These are phyloP conservation scores for Ustilago lituana DNA, from an alignment of 1,284 basidiomycete species.

Conservation along the genomic window DNA sequence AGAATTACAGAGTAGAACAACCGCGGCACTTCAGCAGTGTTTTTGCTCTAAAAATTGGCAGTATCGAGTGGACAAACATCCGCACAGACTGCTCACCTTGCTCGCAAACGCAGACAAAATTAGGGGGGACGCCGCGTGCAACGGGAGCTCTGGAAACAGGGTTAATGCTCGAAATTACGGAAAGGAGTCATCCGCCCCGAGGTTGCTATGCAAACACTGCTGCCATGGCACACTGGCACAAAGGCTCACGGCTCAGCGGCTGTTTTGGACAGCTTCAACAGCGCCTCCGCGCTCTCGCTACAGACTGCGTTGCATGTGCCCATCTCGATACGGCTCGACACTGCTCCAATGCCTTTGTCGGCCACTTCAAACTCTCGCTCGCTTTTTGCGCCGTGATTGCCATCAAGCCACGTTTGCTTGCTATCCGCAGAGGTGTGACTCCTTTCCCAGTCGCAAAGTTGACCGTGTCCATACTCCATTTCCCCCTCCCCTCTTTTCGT, in stretches of 20 bases:
- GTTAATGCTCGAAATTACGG: slow-evolving; percentile 11
- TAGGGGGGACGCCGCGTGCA: slow-evolving; percentile 3
- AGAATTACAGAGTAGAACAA: not conserved
- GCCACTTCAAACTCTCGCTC: not conserved
- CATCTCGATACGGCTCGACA: not conserved
- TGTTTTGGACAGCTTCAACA: slow-evolving; percentile 14
- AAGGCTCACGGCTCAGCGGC: too few relatives aligned
- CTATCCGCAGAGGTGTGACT: too few relatives aligned
- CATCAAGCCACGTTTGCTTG: too few relatives aligned
- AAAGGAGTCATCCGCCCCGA: slow-evolving; percentile 31
- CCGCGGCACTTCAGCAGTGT: too few relatives aligned
- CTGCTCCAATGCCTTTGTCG: not conserved
- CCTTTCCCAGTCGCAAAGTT: too few relatives aligned
- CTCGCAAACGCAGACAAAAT: too few relatives aligned
- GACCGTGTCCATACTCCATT: too few relatives aligned
- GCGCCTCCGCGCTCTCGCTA: not conserved
- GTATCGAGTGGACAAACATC: too few relatives aligned
- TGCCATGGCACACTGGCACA: too few relatives aligned
- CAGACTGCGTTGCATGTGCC: not conserved
- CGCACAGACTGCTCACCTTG: too few relatives aligned
- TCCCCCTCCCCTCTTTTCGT: too few relatives aligned
- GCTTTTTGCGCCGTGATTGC: slow-evolving; percentile 25
- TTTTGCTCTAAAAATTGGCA: too few relatives aligned
- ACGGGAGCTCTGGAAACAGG: not conserved
- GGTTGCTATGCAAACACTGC: not conserved